Evolutionary conservation across 2,329 filamentous ascomycete species (phyloP).

Genomic region (Colletotrichum liriopes): DNA sequence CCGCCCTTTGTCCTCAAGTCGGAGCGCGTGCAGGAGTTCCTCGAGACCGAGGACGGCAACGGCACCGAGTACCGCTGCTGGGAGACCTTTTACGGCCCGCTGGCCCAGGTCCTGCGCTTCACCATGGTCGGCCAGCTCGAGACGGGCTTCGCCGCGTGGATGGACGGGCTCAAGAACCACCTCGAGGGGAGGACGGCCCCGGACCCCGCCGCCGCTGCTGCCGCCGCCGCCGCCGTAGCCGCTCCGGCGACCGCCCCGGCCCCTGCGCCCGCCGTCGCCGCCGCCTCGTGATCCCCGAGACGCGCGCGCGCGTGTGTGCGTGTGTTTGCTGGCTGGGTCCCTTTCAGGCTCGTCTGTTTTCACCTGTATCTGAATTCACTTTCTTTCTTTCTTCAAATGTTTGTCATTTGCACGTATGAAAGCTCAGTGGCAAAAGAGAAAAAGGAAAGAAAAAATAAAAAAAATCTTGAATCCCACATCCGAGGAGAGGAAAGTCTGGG

Average conservation of each 20-base stretch:
- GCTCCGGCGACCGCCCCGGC: conserved; percentile 9
- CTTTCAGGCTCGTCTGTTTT: background rate
- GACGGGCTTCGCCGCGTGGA: conserved; percentile 56
- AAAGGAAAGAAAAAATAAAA: too few species aligned
- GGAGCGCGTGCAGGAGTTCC: conserved; percentile 62
- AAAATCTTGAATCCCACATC: background rate
- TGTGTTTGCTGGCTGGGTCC: background rate
- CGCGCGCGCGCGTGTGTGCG: background rate
- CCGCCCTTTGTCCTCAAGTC: conserved; percentile 52
- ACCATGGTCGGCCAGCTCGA: conserved; percentile 52
- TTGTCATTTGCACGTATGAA: background rate
- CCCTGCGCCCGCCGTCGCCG: conserved; percentile 23
- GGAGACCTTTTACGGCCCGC: conserved; percentile 62
- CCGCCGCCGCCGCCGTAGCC: background rate
- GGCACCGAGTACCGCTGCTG: conserved; percentile 59
- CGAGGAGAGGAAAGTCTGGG: background rate
- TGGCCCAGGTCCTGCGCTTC: conserved; percentile 54
- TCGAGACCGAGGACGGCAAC: conserved; percentile 46
- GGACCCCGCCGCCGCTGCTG: background rate
- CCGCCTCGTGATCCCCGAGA: conserved; percentile 23
- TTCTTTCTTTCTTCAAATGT: background rate
- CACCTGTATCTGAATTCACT: background rate
- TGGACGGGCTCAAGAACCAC: conserved; percentile 55
- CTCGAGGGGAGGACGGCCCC: conserved; percentile 46
- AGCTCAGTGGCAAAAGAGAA: background rate